Base-by-base conservation (phyloP, 2,329 filamentous ascomycete genomes). In the Aspergillus persii region DNA sequence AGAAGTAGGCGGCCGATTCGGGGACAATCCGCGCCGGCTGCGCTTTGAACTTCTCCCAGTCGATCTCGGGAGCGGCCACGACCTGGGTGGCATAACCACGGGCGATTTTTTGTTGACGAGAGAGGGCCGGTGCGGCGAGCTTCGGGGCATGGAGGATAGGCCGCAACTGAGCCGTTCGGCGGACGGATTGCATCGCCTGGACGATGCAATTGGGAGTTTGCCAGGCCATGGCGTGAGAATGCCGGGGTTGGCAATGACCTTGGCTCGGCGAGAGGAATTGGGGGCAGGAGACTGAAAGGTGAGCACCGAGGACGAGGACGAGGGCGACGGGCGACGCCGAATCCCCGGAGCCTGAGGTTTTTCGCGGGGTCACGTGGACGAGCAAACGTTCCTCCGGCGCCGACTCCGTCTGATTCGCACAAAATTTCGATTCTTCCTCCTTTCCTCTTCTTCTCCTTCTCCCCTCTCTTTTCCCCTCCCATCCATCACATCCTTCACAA, bases 1-100 rank as follows among this genome's bases (percentile, higher is more conserved):
- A 93, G 80, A 98, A 99, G 79, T 99, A 99, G n/a, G 94, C 95
- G 2, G 91, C 88, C 39, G 93, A 96, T 29, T 84, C 83, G 23
- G 95, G 95, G 39, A 97, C 80, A 26, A 96, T 81, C 65, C 95
- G 91, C 55, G 90, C 87, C 64, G 86, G 83, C 29, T 69, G 64
- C 30, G 77, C 64, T 48, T 26, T 60, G 61, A 69, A 68, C 36
- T 65, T 57, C 18, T 58, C 53, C 58, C 74, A 71, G 60, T 79
- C 63, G 56, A 76, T 72, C 56, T 73, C 67, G 15, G 72, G 69
- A 30, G 73, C 71, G 33, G 74, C 71, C 39, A 56, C 33, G 15
- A 56, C 30, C 56, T 74, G 69, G 11, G 70, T 71, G 53, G 69
- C 72, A 65, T 73, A 72, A 41, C 62, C 59, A 59, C 70, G 69